Conservation (phyloP, 2,329 filamentous ascomycete genomes). For the Talaromyces sp. region DNA sequence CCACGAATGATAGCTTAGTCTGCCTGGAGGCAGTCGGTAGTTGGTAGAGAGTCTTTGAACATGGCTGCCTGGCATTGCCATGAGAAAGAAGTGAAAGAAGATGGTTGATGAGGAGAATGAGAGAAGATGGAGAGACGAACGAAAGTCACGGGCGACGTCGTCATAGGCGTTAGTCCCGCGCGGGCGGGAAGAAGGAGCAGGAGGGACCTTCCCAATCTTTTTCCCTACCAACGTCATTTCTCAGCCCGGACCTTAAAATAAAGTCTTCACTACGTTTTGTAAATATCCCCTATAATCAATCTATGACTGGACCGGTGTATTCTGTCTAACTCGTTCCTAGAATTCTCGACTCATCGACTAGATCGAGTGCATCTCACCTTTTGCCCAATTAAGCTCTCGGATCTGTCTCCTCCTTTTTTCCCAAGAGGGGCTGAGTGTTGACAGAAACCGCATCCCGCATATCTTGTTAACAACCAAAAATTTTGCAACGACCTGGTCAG, state of each 20-base stretch:
- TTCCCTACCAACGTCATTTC: slow-evolving; percentile 2
- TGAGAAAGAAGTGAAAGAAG: background rate
- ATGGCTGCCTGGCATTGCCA: background rate
- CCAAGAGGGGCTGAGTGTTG: slow-evolving; percentile 7
- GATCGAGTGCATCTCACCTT: background rate
- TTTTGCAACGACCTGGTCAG: background rate
- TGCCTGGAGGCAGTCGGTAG: background rate
- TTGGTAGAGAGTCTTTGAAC: background rate
- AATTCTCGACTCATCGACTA: too few relatives aligned
- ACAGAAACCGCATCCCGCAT: slow-evolving; percentile 1
- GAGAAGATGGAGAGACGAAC: background rate
- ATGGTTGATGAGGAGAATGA: background rate
- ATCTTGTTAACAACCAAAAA: background rate
- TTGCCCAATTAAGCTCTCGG: background rate
- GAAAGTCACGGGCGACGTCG: background rate
- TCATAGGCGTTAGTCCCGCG: slow-evolving; percentile 3
- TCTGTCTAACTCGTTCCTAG: background rate
- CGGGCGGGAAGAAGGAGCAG: slow-evolving; percentile 5
- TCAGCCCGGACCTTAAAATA: background rate
- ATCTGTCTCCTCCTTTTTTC: slow-evolving; percentile 2
- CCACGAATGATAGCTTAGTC: background rate
- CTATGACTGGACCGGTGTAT: background rate
- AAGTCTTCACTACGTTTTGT: background rate
- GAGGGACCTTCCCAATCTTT: background rate
- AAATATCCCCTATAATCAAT: background rate